Evolutionary conservation across 2,329 filamentous ascomycete genomes (phyloP), one percentile per base, ranked within the genome.

Genomic region (Cryphonectria radicalis): DNA sequence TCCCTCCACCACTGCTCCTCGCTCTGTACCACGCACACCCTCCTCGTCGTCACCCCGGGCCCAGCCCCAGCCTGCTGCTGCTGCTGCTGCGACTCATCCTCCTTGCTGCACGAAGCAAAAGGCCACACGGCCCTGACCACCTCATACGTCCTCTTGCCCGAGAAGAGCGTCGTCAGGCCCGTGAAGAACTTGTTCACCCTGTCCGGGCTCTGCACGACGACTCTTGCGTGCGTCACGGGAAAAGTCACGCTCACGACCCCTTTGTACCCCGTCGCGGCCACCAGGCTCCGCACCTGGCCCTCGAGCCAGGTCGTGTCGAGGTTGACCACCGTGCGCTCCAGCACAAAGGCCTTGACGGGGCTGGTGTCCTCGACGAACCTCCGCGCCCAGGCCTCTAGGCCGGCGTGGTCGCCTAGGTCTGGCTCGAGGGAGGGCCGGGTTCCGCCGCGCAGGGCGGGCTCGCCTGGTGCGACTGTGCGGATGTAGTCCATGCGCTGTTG

Each of bases 51-150:
- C 42, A 13, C 2, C 42, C 42, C 42, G 14, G 37, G 37, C 53
- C 19, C 68, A 8, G 17, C 28, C 8, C 40, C 64, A 35, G 22
- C 32, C 37, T 57, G 60, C 22, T 50, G 17, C 43, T 42, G 32
- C 43, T 50, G 46, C 46, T 50, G 46, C 46, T 19, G 17, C 46
- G 17, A 22, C 43, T 50, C 46, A 73, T 85, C 85, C 55, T 80
- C 85, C 74, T 79, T 84, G 75, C 77, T 80, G 4, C 81, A 79
- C 73, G 85, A 85, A 1, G 87, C 87, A 78, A 88, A 89, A 4
- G 87, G 87, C 87, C 87, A 89, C 1, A 89, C 83, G 0, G 83
- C 82, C 76, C 87, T 86, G 65, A 87, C 82, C 3, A 88, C 85
- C 77, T 88, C 87, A 74, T 88, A 89, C 73, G 82, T 85, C 76